These are phyloP conservation scores for Metschnikowia arizonensis DNA, from an alignment of 805 yeast species.

Conservation along the genomic window DNA sequence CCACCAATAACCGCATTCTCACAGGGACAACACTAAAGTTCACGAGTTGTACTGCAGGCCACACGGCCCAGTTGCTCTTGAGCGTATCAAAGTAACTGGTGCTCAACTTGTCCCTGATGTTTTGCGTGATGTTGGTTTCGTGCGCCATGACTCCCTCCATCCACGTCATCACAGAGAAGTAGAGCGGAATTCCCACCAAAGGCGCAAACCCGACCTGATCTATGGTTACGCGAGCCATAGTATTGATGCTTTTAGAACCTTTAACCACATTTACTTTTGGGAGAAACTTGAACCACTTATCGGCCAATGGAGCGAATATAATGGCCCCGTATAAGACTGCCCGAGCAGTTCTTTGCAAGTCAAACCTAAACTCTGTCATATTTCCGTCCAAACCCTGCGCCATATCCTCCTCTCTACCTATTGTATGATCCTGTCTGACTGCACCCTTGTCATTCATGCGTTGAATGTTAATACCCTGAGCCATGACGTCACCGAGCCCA, in stretches of 20 bases:
- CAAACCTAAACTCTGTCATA: too few species aligned
- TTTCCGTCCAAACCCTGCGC: conserved; percentile 39
- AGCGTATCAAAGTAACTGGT: conserved; percentile 65
- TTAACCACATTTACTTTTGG: conserved; percentile 38
- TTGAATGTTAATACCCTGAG: conserved; percentile 44
- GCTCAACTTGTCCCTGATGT: conserved; percentile 40
- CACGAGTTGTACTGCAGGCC: conserved; percentile 83
- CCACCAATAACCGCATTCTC: conserved; percentile 61
- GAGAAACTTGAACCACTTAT: conserved; percentile 61
- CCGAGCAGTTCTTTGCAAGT: conserved; percentile 53
- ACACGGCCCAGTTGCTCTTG: conserved; percentile 72
- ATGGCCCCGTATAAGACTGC: conserved; percentile 68
- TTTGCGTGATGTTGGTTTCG: conserved; percentile 31
- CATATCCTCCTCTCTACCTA: not conserved
- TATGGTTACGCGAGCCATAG: conserved; percentile 47
- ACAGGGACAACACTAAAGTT: conserved; percentile 78
- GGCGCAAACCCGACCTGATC: conserved; percentile 84
- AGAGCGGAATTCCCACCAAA: conserved; percentile 62
- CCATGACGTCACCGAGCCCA: conserved; percentile 72
- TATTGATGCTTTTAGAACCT: conserved; percentile 17
- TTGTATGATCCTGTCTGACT: not conserved
- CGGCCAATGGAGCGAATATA: conserved; percentile 73
- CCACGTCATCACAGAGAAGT: conserved; percentile 61
- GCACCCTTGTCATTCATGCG: not conserved
- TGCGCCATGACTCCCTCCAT: conserved; percentile 48